A percentile compares a stretch with the other conserved stretches of the same genome.
Evolutionary conservation across 331 rosid species (phyloP).

Genomic region (Saraca asoca): DNA sequence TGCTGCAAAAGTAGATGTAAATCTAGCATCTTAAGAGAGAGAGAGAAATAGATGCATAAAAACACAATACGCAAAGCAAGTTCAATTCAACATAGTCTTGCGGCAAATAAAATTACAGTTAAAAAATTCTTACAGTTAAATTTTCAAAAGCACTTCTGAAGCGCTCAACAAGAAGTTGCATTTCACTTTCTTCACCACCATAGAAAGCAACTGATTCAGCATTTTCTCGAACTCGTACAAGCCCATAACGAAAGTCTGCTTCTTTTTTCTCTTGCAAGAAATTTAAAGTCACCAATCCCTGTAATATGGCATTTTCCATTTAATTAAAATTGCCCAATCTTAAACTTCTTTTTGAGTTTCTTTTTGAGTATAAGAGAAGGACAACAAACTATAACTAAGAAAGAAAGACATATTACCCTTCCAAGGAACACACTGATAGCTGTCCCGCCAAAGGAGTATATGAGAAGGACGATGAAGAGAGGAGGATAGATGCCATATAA

Average conservation of each 20-base stretch:
- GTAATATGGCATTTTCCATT: conserved; percentile 32
- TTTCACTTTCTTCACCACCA: conserved; percentile 85
- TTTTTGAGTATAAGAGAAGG: background rate
- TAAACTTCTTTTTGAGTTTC: conserved; percentile 4
- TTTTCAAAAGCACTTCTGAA: conserved; percentile 88
- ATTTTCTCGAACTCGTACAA: conserved; percentile 91
- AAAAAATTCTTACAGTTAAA: conserved; percentile 58
- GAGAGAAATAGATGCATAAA: conserved; percentile 10
- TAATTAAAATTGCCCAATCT: conserved; percentile 14
- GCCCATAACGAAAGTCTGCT: conserved; percentile 98
- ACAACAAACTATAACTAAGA: conserved; percentile 3
- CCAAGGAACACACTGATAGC: conserved; percentile 82
- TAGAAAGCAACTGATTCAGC: conserved; percentile 97
- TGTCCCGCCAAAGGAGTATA: conserved; percentile 89
- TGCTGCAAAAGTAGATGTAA: conserved; percentile 1
- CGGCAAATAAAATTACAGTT: conserved; percentile 22
- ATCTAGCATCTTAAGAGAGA: conserved; percentile 8
- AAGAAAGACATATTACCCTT: conserved; percentile 50
- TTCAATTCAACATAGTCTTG: conserved; percentile 13
- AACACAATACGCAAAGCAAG: background rate
- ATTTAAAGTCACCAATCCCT: conserved; percentile 82
- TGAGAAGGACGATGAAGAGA: conserved; percentile 73
- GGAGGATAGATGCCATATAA: conserved; percentile 93
- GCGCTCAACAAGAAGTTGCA: conserved; percentile 84
- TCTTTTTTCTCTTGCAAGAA: conserved; percentile 97